Evolutionary conservation across 768 basidiomycete genomes (phyloP).

Genomic region (Auriscalpium microsporum): DNA sequence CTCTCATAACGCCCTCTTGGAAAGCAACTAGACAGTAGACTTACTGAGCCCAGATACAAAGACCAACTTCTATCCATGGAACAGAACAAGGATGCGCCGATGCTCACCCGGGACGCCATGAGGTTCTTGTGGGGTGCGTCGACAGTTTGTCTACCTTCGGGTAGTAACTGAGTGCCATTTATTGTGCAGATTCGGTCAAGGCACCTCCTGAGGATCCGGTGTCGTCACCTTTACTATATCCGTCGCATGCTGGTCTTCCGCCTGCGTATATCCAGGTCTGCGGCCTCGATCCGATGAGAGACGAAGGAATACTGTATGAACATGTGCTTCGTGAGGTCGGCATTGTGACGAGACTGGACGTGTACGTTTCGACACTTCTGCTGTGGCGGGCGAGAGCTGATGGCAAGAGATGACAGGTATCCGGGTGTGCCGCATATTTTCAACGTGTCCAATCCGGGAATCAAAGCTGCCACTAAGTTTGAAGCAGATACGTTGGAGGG

Average conservation of each 20-base stretch:
- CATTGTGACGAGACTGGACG: conserved; percentile 2
- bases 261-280: conserved; percentile 10
- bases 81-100: not conserved
- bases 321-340: conserved; percentile 10
- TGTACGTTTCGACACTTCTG: not conserved
- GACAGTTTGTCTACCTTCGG: too few relatives aligned
- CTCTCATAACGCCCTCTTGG: not conserved
- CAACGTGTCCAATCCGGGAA: not conserved
- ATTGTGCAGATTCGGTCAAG: not conserved
- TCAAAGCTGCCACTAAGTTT: not conserved
- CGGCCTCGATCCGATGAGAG: conserved; percentile 16
- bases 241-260: conserved; percentile 8
- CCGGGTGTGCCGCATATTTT: conserved; percentile 5
- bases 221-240: conserved; percentile 3
- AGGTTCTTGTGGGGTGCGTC: not conserved
- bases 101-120: not conserved
- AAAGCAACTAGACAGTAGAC: too few relatives aligned
- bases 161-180: too few relatives aligned
- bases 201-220: conserved; percentile 1
- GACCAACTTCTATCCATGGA: not conserved
- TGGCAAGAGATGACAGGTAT: not conserved
- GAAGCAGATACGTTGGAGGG: not conserved
- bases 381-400: not conserved
- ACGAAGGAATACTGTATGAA: conserved; percentile 14
- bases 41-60: not conserved